phyloP scores from a whole-genome alignment of 2,329 filamentous ascomycete species.

The Fusarium ramigenum region DNA sequence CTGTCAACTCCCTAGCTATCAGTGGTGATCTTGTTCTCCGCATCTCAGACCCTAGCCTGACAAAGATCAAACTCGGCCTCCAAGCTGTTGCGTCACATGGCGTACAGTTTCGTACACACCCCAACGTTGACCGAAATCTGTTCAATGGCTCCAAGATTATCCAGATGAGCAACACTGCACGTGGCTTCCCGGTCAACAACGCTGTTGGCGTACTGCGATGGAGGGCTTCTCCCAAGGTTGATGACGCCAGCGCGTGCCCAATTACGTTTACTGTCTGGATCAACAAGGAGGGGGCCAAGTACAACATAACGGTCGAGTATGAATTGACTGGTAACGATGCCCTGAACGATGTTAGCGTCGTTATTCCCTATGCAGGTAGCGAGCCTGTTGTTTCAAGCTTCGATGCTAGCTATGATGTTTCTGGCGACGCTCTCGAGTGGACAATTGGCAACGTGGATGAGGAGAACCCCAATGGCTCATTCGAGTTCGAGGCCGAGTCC shows the following conservation, averaged over 20 bases:
- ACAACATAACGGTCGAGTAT: constrained; percentile 94
- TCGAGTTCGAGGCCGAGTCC: constrained; percentile 93
- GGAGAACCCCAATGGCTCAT: constrained; percentile 83
- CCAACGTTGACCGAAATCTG: constrained; percentile 89
- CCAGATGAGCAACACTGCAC: constrained; percentile 86
- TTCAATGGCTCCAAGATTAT: constrained; percentile 87
- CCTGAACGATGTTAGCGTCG: constrained; percentile 84
- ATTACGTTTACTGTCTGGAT: constrained; percentile 99
- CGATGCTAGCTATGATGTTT: constrained; percentile 93
- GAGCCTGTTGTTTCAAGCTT: constrained; percentile 93
- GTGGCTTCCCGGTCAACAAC: constrained; percentile 95
- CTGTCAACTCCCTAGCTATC: constrained; percentile 85
- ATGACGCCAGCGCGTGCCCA: constrained; percentile 82
- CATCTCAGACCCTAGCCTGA: constrained; percentile 87
- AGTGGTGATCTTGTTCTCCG: constrained; percentile 93
- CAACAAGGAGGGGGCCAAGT: constrained; percentile 85
- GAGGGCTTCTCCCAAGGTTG: constrained; percentile 83
- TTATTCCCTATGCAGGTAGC: constrained; percentile 84
- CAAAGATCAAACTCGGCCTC: constrained; percentile 89
- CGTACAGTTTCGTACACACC: constrained; percentile 93
- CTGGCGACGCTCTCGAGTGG: constrained; percentile 94
- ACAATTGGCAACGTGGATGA: constrained; percentile 86
- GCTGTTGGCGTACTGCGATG: constrained; percentile 92
- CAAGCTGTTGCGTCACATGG: constrained; percentile 80
- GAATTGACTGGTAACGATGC: constrained; percentile 84